Evolutionary conservation across 2,329 filamentous ascomycete species (phyloP).

Genomic region (Sarocladium strictum): DNA sequence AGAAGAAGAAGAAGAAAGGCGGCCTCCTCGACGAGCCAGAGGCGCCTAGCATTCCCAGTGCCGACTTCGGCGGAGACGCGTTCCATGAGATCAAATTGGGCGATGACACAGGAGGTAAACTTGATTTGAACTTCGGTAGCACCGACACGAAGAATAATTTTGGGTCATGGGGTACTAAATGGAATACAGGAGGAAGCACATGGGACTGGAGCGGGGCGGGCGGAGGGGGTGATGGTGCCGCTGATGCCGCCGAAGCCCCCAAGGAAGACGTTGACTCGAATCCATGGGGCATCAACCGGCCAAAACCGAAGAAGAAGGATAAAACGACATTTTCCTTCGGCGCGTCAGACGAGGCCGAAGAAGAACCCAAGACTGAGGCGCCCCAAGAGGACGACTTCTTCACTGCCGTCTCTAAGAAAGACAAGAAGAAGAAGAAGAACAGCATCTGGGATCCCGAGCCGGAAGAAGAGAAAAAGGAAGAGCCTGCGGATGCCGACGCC

Average conservation of each 20-base stretch:
- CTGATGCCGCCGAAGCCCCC: slow-evolving; percentile 21
- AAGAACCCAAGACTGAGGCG: slow-evolving; percentile 22
- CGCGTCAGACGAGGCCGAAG: slow-evolving; percentile 34
- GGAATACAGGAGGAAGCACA: slow-evolving; percentile 40
- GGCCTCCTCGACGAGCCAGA: slow-evolving; percentile 16
- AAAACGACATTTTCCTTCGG: slow-evolving; percentile 42
- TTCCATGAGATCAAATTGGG: slow-evolving; percentile 64
- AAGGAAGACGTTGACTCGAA: slow-evolving; percentile 37
- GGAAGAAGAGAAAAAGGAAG: slow-evolving; percentile 35
- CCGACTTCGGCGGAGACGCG: slow-evolving; percentile 39
- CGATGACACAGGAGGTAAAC: slow-evolving; percentile 52
- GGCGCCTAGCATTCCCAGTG: slow-evolving; percentile 21
- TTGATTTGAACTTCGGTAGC: slow-evolving; percentile 50
- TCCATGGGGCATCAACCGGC: slow-evolving; percentile 41
- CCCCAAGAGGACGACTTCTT: slow-evolving; percentile 27
- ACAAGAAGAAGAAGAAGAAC: slow-evolving; percentile 32
- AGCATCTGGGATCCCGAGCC: slow-evolving; percentile 14
- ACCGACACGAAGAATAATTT: slow-evolving; percentile 40
- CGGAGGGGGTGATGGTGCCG: slow-evolving; percentile 23
- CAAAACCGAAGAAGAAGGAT: slow-evolving; percentile 48
- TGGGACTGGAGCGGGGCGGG: slow-evolving; percentile 33
- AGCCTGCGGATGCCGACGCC: slow-evolving; percentile 20
- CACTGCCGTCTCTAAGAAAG: slow-evolving; percentile 24
- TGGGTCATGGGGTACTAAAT: slow-evolving; percentile 55
- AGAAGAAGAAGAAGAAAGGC: slow-evolving; percentile 34